phyloP scores from a whole-genome alignment of 352 stramenopile genomes.

The Phytophthora boehmeriae region DNA sequence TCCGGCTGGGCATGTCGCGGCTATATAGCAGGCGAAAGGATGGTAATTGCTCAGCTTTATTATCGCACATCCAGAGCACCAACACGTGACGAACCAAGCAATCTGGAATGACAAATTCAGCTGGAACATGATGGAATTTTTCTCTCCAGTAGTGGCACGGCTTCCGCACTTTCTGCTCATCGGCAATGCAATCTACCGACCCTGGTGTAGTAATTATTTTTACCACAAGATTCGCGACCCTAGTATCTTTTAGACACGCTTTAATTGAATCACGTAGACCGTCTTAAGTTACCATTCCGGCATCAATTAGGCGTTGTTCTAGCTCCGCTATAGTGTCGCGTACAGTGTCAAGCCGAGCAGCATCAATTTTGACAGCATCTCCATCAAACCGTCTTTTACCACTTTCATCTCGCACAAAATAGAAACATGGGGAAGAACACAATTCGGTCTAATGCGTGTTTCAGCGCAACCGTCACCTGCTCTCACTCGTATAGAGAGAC shows the following conservation, averaged over 20 bases:
- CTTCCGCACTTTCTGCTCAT: no score
- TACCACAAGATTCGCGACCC: neutral
- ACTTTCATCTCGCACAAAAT: constrained; percentile 17
- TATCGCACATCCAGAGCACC: constrained; percentile 11
- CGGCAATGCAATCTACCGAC: no score
- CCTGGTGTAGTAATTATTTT: no score
- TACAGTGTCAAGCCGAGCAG: neutral
- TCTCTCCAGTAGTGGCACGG: constrained; percentile 6
- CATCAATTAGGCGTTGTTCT: constrained; percentile 14
- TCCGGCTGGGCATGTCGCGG: constrained; percentile 13
- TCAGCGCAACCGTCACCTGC: constrained; percentile 1
- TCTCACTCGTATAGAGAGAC: neutral
- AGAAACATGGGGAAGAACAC: constrained; percentile 5
- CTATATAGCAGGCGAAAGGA: constrained; percentile 1
- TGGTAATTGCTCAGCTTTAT: constrained; percentile 6
- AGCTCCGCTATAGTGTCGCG: constrained; percentile 10
- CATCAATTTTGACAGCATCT: no score
- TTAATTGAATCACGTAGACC: constrained; percentile 1
- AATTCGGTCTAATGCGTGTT: constrained; percentile 2
- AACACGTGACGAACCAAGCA: constrained; percentile 6
- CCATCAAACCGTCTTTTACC: neutral
- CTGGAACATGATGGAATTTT: constrained; percentile 8
- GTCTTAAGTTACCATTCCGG: constrained; percentile 7
- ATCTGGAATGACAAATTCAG: constrained; percentile 8
- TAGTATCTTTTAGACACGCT: neutral